Percentiles rank a stretch among this genome's conserved stretches.
Evolutionary conservation across 805 yeast species (phyloP).

Genomic region (Kockiozyma suomiensis): DNA sequence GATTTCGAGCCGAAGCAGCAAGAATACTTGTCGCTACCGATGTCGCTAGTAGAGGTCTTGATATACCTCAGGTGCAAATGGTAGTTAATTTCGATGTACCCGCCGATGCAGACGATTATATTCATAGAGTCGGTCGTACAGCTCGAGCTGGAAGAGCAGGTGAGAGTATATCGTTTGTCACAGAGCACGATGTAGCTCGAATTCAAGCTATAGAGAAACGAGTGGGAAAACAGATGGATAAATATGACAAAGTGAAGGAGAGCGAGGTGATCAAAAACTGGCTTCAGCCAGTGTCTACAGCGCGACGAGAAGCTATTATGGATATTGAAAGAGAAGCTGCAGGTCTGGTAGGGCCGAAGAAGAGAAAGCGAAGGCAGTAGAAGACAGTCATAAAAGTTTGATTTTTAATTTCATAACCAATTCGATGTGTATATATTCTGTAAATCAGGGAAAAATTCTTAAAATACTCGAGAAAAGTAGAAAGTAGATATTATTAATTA

Average conservation of each 20-base stretch:
- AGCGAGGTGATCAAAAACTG: constrained; percentile 73
- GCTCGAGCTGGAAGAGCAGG: constrained; percentile 97
- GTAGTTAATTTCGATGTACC: constrained; percentile 93
- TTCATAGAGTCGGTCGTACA: constrained; percentile 97
- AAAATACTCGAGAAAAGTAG: neutral
- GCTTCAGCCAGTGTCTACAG: constrained; percentile 69
- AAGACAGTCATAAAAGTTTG: neutral
- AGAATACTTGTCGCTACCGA: constrained; percentile 92
- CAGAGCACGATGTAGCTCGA: constrained; percentile 82
- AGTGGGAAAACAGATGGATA: constrained; percentile 76
- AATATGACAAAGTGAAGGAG: constrained; percentile 71
- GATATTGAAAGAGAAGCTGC: constrained; percentile 82
- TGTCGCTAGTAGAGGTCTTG: constrained; percentile 96
- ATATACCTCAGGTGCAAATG: constrained; percentile 88
- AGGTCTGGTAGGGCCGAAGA: constrained; percentile 9
- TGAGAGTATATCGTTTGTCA: constrained; percentile 75
- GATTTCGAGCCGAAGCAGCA: constrained; percentile 94
- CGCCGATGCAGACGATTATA: constrained; percentile 93
- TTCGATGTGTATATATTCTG: neutral
- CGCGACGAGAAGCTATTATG: constrained; percentile 87
- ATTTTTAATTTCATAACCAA: no score
- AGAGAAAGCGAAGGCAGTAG: constrained; percentile 9
- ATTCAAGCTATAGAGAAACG: constrained; percentile 85
- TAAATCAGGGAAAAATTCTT: neutral
- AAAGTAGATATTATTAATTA: neutral